These are phyloP conservation scores for Byssochlamys sp. DNA, from an alignment of 2,329 filamentous ascomycete genomes.

Conservation along the genomic window DNA sequence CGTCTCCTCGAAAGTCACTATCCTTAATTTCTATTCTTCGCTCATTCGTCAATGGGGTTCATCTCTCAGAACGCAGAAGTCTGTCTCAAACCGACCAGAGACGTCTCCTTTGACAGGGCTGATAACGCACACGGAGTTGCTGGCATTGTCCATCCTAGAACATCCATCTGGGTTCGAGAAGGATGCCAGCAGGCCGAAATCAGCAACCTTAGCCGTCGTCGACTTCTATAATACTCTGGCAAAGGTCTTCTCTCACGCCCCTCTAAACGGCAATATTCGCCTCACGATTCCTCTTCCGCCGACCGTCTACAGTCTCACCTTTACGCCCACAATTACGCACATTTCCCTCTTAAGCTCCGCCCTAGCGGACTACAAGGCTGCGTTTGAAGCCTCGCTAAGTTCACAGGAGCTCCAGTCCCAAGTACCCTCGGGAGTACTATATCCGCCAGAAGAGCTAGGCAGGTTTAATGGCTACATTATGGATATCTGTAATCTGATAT, in stretches of 20 bases:
- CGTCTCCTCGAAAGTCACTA: slow-evolving; percentile 44
- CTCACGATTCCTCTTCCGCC: slow-evolving; percentile 59
- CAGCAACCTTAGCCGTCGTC: slow-evolving; percentile 45
- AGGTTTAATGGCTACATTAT: slow-evolving; percentile 76
- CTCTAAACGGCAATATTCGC: slow-evolving; percentile 47
- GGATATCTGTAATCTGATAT: slow-evolving; percentile 76
- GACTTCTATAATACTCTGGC: slow-evolving; percentile 61
- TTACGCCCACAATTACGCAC: slow-evolving; percentile 53
- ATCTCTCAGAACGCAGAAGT: slow-evolving; percentile 19
- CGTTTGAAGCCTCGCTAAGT: slow-evolving; percentile 56
- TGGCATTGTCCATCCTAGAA: slow-evolving; percentile 54
- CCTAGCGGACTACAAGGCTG: slow-evolving; percentile 62
- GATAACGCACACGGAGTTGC: slow-evolving; percentile 42
- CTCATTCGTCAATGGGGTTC: slow-evolving; percentile 51
- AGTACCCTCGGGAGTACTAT: slow-evolving; percentile 29
- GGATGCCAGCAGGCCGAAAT: slow-evolving; percentile 9
- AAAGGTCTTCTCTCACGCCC: slow-evolving; percentile 45
- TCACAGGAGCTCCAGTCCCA: slow-evolving; percentile 26
- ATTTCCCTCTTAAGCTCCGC: slow-evolving; percentile 61
- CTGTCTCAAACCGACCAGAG: slow-evolving; percentile 15
- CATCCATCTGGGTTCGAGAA: slow-evolving; percentile 28
- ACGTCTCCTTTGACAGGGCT: slow-evolving; percentile 31
- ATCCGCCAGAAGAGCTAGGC: slow-evolving; percentile 53
- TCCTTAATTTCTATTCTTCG: slow-evolving; percentile 59
- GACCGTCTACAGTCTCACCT: slow-evolving; percentile 62